These are phyloP conservation scores for Ocimum tenuiflorum DNA, from an alignment of 257 asterid genomes.

Conservation along the genomic window DNA sequence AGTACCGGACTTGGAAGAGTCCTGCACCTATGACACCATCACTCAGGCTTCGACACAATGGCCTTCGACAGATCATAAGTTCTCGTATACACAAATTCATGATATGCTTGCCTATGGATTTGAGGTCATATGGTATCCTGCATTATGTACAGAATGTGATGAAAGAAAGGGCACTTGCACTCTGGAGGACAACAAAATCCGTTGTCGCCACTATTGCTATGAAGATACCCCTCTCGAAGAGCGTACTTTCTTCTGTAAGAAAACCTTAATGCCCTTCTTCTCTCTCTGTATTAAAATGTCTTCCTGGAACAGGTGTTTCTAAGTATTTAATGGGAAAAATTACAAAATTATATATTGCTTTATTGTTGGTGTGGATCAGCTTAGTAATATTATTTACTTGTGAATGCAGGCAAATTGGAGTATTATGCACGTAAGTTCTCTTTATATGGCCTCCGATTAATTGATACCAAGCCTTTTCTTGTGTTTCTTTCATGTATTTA, in stretches of 20 bases:
- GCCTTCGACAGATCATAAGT: not conserved
- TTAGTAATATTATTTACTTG: constrained; percentile 19
- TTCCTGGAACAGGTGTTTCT: not conserved
- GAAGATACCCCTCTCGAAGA: constrained; percentile 32
- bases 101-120: constrained; percentile 27
- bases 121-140: constrained; percentile 22
- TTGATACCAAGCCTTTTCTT: not conserved
- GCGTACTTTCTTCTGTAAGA: constrained; percentile 33
- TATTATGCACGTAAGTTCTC: constrained; percentile 26
- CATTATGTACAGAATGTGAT: constrained; percentile 21
- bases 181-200: constrained; percentile 14
- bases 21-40: constrained; percentile 36
- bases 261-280: not conserved
- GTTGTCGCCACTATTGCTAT: constrained; percentile 25
- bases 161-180: constrained; percentile 10
- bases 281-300: not conserved
- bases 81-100: constrained; percentile 23
- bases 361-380: too few relatives aligned
- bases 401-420: constrained; percentile 39
- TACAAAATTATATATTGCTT: too few relatives aligned
- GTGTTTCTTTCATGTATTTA: not conserved
- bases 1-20: constrained; percentile 31
- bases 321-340: too few relatives aligned
- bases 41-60: constrained; percentile 9
- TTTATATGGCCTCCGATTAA: not conserved